Base-by-base conservation (phyloP, 208 protist species). In the Porcisia hertigi region DNA sequence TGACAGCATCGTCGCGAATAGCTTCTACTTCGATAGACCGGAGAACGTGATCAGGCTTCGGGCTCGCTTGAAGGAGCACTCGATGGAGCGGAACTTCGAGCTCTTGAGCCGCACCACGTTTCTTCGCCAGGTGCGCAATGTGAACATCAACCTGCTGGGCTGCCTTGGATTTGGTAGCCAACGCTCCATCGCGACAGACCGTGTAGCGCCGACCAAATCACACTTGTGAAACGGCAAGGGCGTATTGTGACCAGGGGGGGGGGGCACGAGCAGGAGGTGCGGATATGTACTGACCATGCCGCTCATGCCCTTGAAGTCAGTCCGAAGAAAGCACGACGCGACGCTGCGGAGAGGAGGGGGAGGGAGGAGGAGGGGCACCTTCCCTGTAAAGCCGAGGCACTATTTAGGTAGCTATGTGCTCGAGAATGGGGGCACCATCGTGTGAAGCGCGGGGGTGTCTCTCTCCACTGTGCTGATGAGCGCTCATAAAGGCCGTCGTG, bases 131-230 rank as follows among this genome's bases (percentile, higher is more conserved):
- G 81, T 83, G 55, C 86, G 85, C 58, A 69, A 75, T n/a, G 73
- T 91, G 2, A 94, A 94, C 71, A 66, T 94, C 75, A 94, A 94
- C 75, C 52, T 94, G 2, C 67, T 94, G 18, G 90, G 90, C 55
- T 92, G 90, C 80, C 88, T 86, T 60, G 85, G 80, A 53, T 90
- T 86, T 59, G 90, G 81, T 23, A 71, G 62, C 12, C 73, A 83
- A 43, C 34, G 85, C 36, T 59, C 60, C n/a, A 58, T 57, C 54
- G 49, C 52, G 18, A 43, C 18, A 71, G 62, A 75, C 20, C 58
- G 36, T 2, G 1, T 52, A 30, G 23, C 11, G 63, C 43, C 25
- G 20, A 58, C 25, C 23, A 71, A 49, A 62, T 81, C 76, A 14
- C 75, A 76, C 36, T 47, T 84, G 53, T 79, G 71, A 75, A 67